Conservation (phyloP, 2,329 filamentous ascomycete genomes). For the Thielaviopsis musarum region DNA sequence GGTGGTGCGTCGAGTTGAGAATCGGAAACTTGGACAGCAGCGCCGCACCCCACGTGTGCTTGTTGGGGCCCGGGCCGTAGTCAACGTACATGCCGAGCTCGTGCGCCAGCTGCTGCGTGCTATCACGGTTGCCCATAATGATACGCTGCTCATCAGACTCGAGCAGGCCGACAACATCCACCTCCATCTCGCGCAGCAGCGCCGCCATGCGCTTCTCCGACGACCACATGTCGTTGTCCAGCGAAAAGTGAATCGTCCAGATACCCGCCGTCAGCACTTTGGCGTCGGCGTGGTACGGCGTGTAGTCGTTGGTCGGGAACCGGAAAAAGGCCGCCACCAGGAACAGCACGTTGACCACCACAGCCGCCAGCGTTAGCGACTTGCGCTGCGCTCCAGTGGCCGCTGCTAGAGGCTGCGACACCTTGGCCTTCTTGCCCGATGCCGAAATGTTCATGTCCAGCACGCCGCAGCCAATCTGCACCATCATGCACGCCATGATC, state of each 20-base stretch:
- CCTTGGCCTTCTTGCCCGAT: slow-evolving; percentile 20
- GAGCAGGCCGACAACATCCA: slow-evolving; percentile 91
- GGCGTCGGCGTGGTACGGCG: slow-evolving; percentile 72
- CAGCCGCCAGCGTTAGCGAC: slow-evolving; percentile 41
- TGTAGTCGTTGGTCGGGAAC: slow-evolving; percentile 85
- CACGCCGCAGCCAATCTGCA: slow-evolving; percentile 68
- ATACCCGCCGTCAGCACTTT: slow-evolving; percentile 87
- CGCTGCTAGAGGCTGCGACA: slow-evolving; percentile 15
- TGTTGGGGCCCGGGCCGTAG: slow-evolving; percentile 92
- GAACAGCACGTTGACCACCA: slow-evolving; percentile 64
- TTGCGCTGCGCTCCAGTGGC: slow-evolving; percentile 28
- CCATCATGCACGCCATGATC: slow-evolving; percentile 79
- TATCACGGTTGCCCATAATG: slow-evolving; percentile 98
- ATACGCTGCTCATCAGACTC: slow-evolving; percentile 91
- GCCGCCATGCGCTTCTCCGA: slow-evolving; percentile 89
- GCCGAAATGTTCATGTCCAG: slow-evolving; percentile 43
- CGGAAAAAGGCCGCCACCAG: slow-evolving; percentile 69
- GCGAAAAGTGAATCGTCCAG: slow-evolving; percentile 95
- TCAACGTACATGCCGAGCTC: slow-evolving; percentile 98
- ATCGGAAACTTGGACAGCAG: slow-evolving; percentile 96
- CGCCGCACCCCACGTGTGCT: slow-evolving; percentile 93
- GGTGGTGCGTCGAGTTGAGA: slow-evolving; percentile 87
- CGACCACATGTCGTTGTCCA: slow-evolving; percentile 98
- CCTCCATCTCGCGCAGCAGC: slow-evolving; percentile 78
- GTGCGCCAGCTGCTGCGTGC: slow-evolving; percentile 86